These are phyloP conservation scores for Fallopia convolvulus DNA, from an alignment of 148 eudicot genomes.

Conservation along the genomic window DNA sequence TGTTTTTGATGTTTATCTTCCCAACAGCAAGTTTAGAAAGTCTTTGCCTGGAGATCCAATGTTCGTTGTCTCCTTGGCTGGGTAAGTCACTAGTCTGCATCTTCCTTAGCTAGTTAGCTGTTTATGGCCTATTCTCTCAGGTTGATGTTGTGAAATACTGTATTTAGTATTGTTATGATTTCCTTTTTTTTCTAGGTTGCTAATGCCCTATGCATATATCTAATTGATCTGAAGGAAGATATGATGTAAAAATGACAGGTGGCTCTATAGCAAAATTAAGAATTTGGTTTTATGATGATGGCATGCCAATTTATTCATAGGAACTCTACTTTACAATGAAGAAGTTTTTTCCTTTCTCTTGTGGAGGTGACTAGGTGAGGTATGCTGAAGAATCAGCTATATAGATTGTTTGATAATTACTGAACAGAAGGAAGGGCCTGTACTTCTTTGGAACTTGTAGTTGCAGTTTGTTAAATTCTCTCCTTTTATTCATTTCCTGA, in stretches of 20 bases:
- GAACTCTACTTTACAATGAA: too few species aligned
- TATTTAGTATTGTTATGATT: not conserved
- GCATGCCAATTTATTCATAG: too few species aligned
- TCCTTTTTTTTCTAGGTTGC: not conserved
- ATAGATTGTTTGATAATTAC: not conserved
- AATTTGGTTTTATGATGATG: not conserved
- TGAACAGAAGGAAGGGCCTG: not conserved
- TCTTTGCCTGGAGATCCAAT: slow-evolving; percentile 76
- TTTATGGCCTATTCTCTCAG: not conserved
- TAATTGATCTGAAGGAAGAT: not conserved
- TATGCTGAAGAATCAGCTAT: not conserved
- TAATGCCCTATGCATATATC: not conserved
- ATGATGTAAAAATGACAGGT: not conserved
- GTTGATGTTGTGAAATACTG: not conserved
- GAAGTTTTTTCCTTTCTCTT: too few species aligned
- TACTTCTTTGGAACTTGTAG: not conserved
- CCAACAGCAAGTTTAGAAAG: slow-evolving; percentile 78
- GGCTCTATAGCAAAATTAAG: not conserved
- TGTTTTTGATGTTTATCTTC: slow-evolving; percentile 74
- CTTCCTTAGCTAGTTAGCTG: not conserved
- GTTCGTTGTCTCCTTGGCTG: slow-evolving; percentile 48
- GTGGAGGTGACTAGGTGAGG: too few species aligned
- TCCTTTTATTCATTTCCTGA: not conserved
- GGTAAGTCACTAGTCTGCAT: slow-evolving; percentile 45
- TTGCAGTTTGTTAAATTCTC: not conserved